Percentiles rank a stretch among this genome's conserved stretches.
Conservation (phyloP, 805 yeast species). For the Pichia pseudocactophila region DNA sequence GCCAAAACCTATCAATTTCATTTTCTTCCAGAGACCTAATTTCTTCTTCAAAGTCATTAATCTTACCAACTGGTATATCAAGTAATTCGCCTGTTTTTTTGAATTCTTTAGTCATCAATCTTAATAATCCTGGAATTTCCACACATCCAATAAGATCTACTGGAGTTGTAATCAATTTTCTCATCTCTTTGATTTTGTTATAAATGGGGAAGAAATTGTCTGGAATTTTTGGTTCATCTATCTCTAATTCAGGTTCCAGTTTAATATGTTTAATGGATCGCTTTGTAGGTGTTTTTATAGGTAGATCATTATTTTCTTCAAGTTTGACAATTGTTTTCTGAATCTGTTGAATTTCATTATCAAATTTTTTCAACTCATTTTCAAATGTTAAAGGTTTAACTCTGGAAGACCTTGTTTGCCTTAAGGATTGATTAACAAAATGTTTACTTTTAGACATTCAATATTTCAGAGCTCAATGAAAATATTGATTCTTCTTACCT, state of each 20-base stretch:
- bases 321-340: neutral
- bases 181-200: conserved; percentile 54
- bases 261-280: conserved; percentile 8
- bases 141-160: conserved; percentile 89
- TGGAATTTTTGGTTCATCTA: conserved; percentile 10
- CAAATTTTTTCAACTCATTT: conserved; percentile 2
- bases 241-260: conserved; percentile 4
- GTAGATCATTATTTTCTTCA: neutral
- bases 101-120: conserved; percentile 20
- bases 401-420: no score
- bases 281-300: conserved; percentile 1
- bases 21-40: conserved; percentile 8
- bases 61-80: conserved; percentile 5
- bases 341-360: conserved; percentile 1
- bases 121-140: conserved; percentile 38
- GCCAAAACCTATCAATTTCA: conserved; percentile 30
- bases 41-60: conserved; percentile 1
- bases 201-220: conserved; percentile 46
- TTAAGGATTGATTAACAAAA: conserved; percentile 1
- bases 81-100: conserved; percentile 4
- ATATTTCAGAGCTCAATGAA: no score
- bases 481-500: no score
- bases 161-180: conserved; percentile 61
- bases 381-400: no score
- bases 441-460: conserved; percentile 12